Evolutionary conservation across 192 early-diverging fungal species (phyloP), one percentile per base, ranked within the genome.

Genomic region (Chytriomyces confervae): DNA sequence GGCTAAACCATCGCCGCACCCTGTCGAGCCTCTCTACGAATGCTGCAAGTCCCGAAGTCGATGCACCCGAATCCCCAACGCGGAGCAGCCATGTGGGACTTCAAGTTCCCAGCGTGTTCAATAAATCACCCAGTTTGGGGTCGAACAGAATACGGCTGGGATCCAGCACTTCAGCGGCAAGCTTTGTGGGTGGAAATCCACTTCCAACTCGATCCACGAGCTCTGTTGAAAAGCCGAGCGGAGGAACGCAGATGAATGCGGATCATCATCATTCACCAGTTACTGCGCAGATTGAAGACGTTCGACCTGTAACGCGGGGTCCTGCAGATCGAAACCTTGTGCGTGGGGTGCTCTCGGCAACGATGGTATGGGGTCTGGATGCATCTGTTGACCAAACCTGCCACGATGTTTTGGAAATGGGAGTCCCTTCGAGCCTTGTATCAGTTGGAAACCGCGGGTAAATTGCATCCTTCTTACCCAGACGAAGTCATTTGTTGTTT

Each of bases 291-390:
- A 20, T 69, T 49, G 44, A 29, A 10, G 29, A 48, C 10, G 45
- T 69, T 49, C 9, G 13, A 23, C 27, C 18, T n/a, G 18, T 24
- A n/a, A 4, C 47, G 47, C 76, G 66, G 10, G 60, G n/a, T 10
- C 50, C 50, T 62, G 60, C 68, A 13, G 63, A 79, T 36, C 13
- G n/a, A 48, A 27, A 72, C 48, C 36, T 65, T 11, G 69, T 72
- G 20, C 70, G 77, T 7, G 51, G 66, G 9, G 66, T 84, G 3
- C 65, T 81, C 6, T 51, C 61, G 20, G 80, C 75, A 29, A 61
- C 87, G 62, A 77, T 89, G 75, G 79, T 81, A 24, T 91, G 87
- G 91, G 85, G 83, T n/a, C 66, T 89, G n/a, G 86, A 88, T 63
- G 62, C 62, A 10, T 81, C 82, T 6, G 62, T 91, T 9, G 91